Percentiles rank a stretch among this genome's conserved stretches.
phyloP scores from a whole-genome alignment of 2,329 filamentous ascomycete species.

The Penicillium sp. region DNA sequence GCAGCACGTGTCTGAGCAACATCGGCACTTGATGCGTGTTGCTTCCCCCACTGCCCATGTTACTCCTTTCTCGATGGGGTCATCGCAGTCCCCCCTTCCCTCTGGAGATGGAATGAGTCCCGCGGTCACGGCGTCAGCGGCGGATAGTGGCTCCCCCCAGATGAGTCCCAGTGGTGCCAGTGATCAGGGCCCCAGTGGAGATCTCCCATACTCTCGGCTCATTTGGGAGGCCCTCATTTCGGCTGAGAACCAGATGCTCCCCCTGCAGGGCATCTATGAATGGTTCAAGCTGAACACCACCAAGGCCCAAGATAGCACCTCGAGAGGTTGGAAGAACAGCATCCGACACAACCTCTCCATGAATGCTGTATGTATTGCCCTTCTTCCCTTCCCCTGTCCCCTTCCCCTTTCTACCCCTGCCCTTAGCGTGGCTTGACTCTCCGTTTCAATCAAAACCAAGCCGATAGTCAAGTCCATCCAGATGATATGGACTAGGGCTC shows the following conservation, averaged over 20 bases:
- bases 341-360: conserved; percentile 94
- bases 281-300: conserved; percentile 82
- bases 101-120: conserved; percentile 9
- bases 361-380: conserved; percentile 65
- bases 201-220: conserved; percentile 72
- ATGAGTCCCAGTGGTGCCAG: conserved; percentile 12
- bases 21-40: conserved; percentile 2
- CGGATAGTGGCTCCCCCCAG: conserved; percentile 21
- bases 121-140: conserved; percentile 1
- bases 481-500: too few relatives aligned
- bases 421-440: background rate
- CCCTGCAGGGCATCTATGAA: conserved; percentile 78
- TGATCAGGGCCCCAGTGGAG: conserved; percentile 32
- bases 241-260: conserved; percentile 61
- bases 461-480: background rate
- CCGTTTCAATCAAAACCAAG: background rate
- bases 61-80: conserved; percentile 19
- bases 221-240: conserved; percentile 71
- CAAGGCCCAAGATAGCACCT: conserved; percentile 57
- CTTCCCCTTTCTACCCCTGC: too few relatives aligned
- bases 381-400: too few relatives aligned
- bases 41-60: conserved; percentile 20
- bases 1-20: too few relatives aligned
- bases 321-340: conserved; percentile 87
- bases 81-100: conserved; percentile 14